These are phyloP conservation scores for Aspergillus sclerotiicarbonarius DNA, from an alignment of 495 filamentous ascomycete genomes.

Conservation along the genomic window DNA sequence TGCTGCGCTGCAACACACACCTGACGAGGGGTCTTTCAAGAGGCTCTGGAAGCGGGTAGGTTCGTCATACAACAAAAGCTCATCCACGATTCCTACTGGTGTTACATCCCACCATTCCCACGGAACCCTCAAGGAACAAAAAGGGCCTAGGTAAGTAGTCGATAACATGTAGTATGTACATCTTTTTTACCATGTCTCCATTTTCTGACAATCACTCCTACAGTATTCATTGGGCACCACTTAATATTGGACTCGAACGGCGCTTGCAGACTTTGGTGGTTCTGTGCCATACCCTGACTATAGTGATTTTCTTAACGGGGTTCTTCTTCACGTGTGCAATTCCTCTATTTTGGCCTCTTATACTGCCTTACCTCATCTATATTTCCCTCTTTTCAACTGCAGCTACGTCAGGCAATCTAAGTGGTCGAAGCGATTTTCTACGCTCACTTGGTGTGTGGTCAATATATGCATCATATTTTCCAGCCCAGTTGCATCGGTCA, in stretches of 20 bases:
- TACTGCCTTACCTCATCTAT: slow-evolving; percentile 89
- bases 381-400: slow-evolving; percentile 73
- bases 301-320: slow-evolving; percentile 67
- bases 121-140: not conserved
- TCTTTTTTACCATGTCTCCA: not conserved
- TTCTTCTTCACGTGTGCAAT: slow-evolving; percentile 93
- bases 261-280: slow-evolving; percentile 87
- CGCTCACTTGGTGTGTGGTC: slow-evolving; percentile 79
- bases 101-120: not conserved
- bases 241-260: slow-evolving; percentile 80
- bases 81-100: not conserved
- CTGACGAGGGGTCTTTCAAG: not conserved
- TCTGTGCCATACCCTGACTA: slow-evolving; percentile 78
- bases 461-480: slow-evolving; percentile 90
- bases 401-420: slow-evolving; percentile 68
- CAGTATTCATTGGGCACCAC: slow-evolving; percentile 80
- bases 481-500: slow-evolving; percentile 81
- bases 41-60: not conserved
- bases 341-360: slow-evolving; percentile 84
- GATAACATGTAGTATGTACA: not conserved
- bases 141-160: not conserved
- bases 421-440: slow-evolving; percentile 67
- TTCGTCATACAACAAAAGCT: not conserved
- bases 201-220: slow-evolving; percentile 5
- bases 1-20: not conserved